Percentiles rank a stretch among this genome's conserved stretches.
Evolutionary conservation across 768 basidiomycete genomes (phyloP).

Genomic region (Lentinula aciculospora): DNA sequence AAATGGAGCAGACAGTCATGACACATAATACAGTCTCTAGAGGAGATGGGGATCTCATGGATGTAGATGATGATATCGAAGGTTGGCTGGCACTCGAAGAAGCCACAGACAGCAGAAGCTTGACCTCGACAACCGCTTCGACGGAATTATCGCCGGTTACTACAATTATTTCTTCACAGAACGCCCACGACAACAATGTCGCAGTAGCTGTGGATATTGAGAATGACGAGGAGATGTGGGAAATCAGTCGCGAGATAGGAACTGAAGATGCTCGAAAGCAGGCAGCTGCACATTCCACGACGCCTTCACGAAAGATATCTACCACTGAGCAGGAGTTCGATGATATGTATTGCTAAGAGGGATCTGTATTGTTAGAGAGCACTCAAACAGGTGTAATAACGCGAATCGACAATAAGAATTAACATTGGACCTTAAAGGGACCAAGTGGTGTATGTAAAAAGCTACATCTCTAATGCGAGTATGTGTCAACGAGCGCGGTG

Average conservation of each 20-base stretch:
- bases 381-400: no score
- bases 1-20: not conserved
- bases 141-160: not conserved
- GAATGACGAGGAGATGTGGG: conserved; percentile 75
- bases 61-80: conserved; percentile 33
- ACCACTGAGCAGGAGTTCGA: not conserved
- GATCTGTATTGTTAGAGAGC: not conserved
- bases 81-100: conserved; percentile 25
- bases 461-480: not conserved
- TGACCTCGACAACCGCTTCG: not conserved
- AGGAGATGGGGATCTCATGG: conserved; percentile 13
- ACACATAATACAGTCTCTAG: not conserved
- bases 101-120: conserved; percentile 11
- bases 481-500: not conserved
- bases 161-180: not conserved
- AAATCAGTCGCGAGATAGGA: conserved; percentile 55
- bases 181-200: conserved; percentile 1
- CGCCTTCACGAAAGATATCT: not conserved
- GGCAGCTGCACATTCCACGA: not conserved
- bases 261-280: conserved; percentile 11
- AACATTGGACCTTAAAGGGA: not conserved
- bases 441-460: not conserved
- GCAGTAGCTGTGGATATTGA: conserved; percentile 16
- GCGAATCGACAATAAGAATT: not conserved
- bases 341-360: not conserved